phyloP scores from a whole-genome alignment of 768 basidiomycete species.

The Mycena galopus region DNA sequence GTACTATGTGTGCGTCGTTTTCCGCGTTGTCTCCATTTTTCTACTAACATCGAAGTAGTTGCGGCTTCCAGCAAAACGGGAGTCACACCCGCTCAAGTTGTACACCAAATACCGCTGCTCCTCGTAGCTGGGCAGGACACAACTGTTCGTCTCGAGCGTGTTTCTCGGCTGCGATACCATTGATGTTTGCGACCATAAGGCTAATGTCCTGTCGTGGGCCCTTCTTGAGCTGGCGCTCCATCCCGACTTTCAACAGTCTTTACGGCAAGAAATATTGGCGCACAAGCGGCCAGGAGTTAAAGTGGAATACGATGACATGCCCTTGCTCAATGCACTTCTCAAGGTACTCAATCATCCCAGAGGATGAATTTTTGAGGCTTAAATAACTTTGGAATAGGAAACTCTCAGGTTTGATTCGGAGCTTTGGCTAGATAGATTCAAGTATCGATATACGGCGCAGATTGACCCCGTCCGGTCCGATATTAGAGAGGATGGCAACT shows the following conservation, averaged over 20 bases:
- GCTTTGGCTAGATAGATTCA: slow-evolving; percentile 9
- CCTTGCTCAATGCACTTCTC: slow-evolving; percentile 34
- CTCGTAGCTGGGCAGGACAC: slow-evolving; percentile 34
- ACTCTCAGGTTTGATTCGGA: slow-evolving; percentile 26
- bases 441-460: slow-evolving; percentile 15
- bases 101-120: slow-evolving; percentile 22
- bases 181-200: slow-evolving; percentile 11
- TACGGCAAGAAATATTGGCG: slow-evolving; percentile 29
- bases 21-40: slow-evolving; percentile 6
- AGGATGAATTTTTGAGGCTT: background rate
- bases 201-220: slow-evolving; percentile 24
- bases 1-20: slow-evolving; percentile 18
- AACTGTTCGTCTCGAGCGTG: slow-evolving; percentile 8
- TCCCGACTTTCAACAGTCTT: slow-evolving; percentile 25
- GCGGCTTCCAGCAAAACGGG: slow-evolving; percentile 15
- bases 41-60: slow-evolving; percentile 13
- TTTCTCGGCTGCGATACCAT: background rate
- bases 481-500: slow-evolving; percentile 25
- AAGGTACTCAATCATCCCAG: slow-evolving; percentile 23
- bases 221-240: slow-evolving; percentile 23
- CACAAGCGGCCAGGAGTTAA: slow-evolving; percentile 1
- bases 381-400: slow-evolving; percentile 23
- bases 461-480: slow-evolving; percentile 9
- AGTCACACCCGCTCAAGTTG: slow-evolving; percentile 18
- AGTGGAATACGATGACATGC: slow-evolving; percentile 20